A percentile compares a stretch with the other conserved stretches of the same genome.
These are phyloP conservation scores for Candolleomyces efflorescens DNA, from an alignment of 768 basidiomycete genomes.

Conservation along the genomic window DNA sequence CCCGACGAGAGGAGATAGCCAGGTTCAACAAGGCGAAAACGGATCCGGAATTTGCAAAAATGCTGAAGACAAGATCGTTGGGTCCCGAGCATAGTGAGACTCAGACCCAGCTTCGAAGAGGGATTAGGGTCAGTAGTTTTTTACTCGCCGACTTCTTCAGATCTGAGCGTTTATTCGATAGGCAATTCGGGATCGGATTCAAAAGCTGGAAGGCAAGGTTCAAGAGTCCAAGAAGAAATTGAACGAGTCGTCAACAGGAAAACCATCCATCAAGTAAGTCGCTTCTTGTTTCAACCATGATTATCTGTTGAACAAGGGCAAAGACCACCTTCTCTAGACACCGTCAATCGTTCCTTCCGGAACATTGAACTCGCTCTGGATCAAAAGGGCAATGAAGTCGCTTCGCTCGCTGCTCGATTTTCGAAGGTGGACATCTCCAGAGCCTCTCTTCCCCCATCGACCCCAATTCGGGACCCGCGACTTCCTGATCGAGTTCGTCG, in stretches of 20 bases:
- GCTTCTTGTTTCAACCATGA: neutral
- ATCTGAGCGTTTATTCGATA: constrained; percentile 23
- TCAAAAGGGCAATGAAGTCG: constrained; percentile 55
- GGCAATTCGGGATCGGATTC: constrained; percentile 68
- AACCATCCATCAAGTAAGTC: constrained; percentile 57
- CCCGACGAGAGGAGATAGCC: constrained; percentile 77
- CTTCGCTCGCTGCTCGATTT: constrained; percentile 48
- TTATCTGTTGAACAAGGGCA: neutral
- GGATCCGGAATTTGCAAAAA: constrained; percentile 76
- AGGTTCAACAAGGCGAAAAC: constrained; percentile 75
- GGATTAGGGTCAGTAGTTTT: constrained; percentile 53
- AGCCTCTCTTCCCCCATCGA: constrained; percentile 9
- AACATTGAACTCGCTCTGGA: constrained; percentile 76
- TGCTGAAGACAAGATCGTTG: constrained; percentile 70
- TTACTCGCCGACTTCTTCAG: neutral
- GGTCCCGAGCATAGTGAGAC: constrained; percentile 86
- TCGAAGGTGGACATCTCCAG: constrained; percentile 41
- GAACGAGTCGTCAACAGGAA: constrained; percentile 55
- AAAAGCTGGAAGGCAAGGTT: constrained; percentile 76
- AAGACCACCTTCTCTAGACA: constrained; percentile 83
- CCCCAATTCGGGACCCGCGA: constrained; percentile 34
- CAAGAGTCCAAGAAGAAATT: constrained; percentile 67
- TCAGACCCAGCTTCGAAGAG: constrained; percentile 69
- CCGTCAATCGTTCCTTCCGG: constrained; percentile 77
- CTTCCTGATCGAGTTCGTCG: constrained; percentile 32